A percentile compares a stretch with the other conserved stretches of the same genome.
Conservation (phyloP, 202 grass and related monocot species). For the Cymbopogon flexuosus region DNA sequence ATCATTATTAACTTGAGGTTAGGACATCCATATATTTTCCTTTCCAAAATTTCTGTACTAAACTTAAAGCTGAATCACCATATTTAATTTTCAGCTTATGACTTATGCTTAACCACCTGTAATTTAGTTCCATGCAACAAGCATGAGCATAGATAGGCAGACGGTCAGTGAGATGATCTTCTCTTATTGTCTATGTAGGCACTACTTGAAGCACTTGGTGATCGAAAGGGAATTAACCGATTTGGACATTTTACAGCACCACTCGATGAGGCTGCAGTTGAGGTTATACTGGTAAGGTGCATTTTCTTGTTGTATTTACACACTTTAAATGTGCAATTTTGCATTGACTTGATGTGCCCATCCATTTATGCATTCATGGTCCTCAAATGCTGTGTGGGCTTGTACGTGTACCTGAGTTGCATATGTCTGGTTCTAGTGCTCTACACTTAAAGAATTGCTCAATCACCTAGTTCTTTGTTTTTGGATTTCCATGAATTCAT, state of each 20-base stretch:
- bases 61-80: background rate
- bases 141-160: background rate
- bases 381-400: background rate
- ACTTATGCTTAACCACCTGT: background rate
- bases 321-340: slow-evolving; percentile 7
- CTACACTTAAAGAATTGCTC: background rate
- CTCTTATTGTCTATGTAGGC: slow-evolving; percentile 39
- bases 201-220: slow-evolving; percentile 89
- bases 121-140: background rate
- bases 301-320: slow-evolving; percentile 1
- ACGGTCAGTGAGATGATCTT: background rate
- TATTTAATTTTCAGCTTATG: background rate
- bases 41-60: background rate
- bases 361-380: background rate
- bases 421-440: background rate
- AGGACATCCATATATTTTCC: background rate
- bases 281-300: slow-evolving; percentile 77
- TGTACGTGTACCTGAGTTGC: background rate
- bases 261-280: slow-evolving; percentile 85
- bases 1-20: slow-evolving; percentile 19
- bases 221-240: slow-evolving; percentile 78
- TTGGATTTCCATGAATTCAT: background rate
- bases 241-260: slow-evolving; percentile 91
- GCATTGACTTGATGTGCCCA: background rate
- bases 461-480: background rate